Percentiles rank a stretch among this genome's conserved stretches.
These are phyloP conservation scores for Tolypocladium endophyticum DNA, from an alignment of 2,329 filamentous ascomycete species.

Conservation along the genomic window DNA sequence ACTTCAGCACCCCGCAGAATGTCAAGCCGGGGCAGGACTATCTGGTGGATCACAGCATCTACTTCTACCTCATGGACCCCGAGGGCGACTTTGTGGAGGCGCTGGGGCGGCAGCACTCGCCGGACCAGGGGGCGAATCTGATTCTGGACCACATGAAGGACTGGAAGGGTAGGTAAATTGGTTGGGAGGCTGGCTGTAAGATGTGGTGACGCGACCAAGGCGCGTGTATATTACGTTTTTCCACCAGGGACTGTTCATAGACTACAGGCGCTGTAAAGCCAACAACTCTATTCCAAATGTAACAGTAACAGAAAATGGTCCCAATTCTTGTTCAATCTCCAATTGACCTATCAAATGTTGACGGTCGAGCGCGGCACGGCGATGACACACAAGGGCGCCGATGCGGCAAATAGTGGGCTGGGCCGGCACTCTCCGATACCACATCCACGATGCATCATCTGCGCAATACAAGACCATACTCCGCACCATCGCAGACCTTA, in stretches of 20 bases:
- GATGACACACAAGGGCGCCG: background rate
- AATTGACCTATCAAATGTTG: background rate
- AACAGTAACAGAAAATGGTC: background rate
- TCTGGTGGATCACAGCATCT: constrained; percentile 96
- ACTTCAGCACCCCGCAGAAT: constrained; percentile 85
- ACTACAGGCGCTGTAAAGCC: background rate
- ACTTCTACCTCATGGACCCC: constrained; percentile 99
- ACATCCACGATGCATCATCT: background rate
- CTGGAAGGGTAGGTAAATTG: constrained; percentile 19
- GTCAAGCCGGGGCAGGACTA: constrained; percentile 94
- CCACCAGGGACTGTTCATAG: background rate
- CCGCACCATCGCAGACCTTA: background rate
- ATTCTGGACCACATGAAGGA: constrained; percentile 78
- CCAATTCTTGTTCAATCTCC: background rate
- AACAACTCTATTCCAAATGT: constrained; percentile 8
- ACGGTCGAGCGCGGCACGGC: background rate
- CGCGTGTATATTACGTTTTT: background rate
- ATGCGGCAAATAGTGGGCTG: background rate
- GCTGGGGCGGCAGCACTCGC: constrained; percentile 86
- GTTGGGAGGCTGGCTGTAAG: background rate
- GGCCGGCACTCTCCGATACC: background rate
- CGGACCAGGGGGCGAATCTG: constrained; percentile 71
- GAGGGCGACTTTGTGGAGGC: constrained; percentile 98
- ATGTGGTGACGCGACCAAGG: background rate
- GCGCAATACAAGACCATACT: background rate